Evolutionary conservation across 805 yeast species (phyloP).

Genomic region (Candida endomychidarum): DNA sequence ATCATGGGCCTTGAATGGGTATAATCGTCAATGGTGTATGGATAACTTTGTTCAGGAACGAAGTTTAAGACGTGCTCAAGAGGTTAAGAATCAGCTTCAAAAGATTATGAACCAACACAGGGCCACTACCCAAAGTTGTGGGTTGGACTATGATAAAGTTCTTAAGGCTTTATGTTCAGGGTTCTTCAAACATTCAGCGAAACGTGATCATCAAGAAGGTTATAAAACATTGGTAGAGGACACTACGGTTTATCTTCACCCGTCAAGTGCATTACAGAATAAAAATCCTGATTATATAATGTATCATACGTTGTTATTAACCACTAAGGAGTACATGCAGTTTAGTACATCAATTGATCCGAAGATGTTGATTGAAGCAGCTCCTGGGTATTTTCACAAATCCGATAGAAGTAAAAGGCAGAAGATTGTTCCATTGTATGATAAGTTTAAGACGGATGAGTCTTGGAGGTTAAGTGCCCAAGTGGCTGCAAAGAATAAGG

Average conservation of each 20-base stretch:
- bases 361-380: slow-evolving; percentile 68
- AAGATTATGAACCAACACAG: slow-evolving; percentile 52
- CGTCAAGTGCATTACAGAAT: slow-evolving; percentile 71
- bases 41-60: slow-evolving; percentile 81
- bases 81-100: slow-evolving; percentile 71
- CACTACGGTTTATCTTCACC: slow-evolving; percentile 80
- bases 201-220: slow-evolving; percentile 57
- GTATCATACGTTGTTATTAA: slow-evolving; percentile 77
- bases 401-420: slow-evolving; percentile 59
- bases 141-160: slow-evolving; percentile 54
- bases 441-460: slow-evolving; percentile 58
- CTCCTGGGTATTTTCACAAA: slow-evolving; percentile 72
- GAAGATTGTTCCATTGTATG: slow-evolving; percentile 71
- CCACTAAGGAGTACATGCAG: slow-evolving; percentile 90
- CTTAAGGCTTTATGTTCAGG: slow-evolving; percentile 67
- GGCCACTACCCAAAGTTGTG: slow-evolving; percentile 49
- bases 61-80: slow-evolving; percentile 72
- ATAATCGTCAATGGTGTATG: slow-evolving; percentile 70
- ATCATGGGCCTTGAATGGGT: slow-evolving; percentile 63
- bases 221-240: slow-evolving; percentile 61
- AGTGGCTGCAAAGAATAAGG: slow-evolving; percentile 22
- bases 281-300: slow-evolving; percentile 73
- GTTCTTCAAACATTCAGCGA: slow-evolving; percentile 64
- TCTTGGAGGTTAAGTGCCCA: slow-evolving; percentile 72
- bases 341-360: slow-evolving; percentile 83